phyloP scores from a whole-genome alignment of 352 stramenopile species.

The Phytophthora pinifolia region DNA sequence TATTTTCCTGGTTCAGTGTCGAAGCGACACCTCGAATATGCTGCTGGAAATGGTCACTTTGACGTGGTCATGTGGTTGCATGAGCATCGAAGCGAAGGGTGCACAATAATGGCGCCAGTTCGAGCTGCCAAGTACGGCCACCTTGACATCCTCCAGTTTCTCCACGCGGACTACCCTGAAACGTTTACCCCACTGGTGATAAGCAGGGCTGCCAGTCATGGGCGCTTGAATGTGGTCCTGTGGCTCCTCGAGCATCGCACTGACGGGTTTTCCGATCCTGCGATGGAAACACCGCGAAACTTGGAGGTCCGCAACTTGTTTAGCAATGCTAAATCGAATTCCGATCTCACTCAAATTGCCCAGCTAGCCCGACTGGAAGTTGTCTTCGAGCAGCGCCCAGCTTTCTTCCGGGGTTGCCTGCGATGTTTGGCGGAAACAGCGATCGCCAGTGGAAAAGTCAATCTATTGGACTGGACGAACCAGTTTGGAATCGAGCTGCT shows the following conservation, averaged over 20 bases:
- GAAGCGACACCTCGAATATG: too few species aligned
- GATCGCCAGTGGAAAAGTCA: background rate
- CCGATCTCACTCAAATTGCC: background rate
- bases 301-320: background rate
- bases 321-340: background rate
- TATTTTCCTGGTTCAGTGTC: too few species aligned
- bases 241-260: background rate
- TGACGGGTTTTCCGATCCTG: background rate
- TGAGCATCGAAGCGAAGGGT: background rate
- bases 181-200: background rate
- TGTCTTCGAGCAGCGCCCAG: background rate
- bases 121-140: background rate
- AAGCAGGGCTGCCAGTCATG: background rate
- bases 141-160: slow-evolving; percentile 1
- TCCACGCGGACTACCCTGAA: background rate
- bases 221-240: background rate
- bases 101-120: background rate
- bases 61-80: slow-evolving; percentile 4
- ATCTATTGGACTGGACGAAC: slow-evolving; percentile 1
- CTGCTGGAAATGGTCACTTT: background rate
- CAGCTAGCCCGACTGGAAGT: background rate
- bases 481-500: slow-evolving; percentile 1
- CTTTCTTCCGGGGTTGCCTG: background rate
- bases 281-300: background rate
- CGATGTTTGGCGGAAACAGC: slow-evolving; percentile 1